Percentiles rank a stretch among this genome's conserved stretches.
phyloP scores from a whole-genome alignment of 768 basidiomycete species.

The Amanita pallidorosea region DNA sequence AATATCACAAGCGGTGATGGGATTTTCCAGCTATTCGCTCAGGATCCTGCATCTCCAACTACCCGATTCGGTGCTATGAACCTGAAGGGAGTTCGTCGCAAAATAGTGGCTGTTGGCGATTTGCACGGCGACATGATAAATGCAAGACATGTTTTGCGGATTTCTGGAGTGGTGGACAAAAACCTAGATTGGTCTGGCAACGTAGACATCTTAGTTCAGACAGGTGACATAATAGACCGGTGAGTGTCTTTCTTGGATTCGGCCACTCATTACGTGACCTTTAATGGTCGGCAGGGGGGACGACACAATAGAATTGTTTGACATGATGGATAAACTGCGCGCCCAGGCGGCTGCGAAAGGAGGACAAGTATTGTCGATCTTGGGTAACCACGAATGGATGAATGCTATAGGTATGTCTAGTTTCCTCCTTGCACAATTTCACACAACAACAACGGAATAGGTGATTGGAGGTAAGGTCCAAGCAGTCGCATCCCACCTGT shows the following conservation, averaged over 20 bases:
- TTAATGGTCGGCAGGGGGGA: constrained; percentile 41
- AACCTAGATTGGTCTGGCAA: constrained; percentile 73
- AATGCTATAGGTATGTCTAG: constrained; percentile 60
- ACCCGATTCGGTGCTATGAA: background rate
- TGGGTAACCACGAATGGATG: constrained; percentile 98
- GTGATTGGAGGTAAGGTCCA: constrained; percentile 69
- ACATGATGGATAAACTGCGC: constrained; percentile 77
- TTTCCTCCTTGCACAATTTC: background rate
- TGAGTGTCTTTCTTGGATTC: constrained; percentile 18
- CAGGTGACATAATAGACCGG: constrained; percentile 94
- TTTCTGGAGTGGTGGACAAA: constrained; percentile 67
- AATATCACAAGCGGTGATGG: background rate
- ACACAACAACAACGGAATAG: constrained; percentile 20
- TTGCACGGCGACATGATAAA: constrained; percentile 81
- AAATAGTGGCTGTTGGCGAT: constrained; percentile 86
- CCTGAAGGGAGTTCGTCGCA: constrained; percentile 27
- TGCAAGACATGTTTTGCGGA: constrained; percentile 68
- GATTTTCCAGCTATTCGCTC: background rate
- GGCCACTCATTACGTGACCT: background rate
- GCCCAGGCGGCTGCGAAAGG: constrained; percentile 59
- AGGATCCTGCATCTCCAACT: background rate
- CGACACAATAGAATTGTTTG: constrained; percentile 80
- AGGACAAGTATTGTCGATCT: constrained; percentile 62
- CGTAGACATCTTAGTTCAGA: constrained; percentile 85
- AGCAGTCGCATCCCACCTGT: background rate